Conservation (phyloP, 495 filamentous ascomycete genomes). For the Astrothelium subdiscretum region DNA sequence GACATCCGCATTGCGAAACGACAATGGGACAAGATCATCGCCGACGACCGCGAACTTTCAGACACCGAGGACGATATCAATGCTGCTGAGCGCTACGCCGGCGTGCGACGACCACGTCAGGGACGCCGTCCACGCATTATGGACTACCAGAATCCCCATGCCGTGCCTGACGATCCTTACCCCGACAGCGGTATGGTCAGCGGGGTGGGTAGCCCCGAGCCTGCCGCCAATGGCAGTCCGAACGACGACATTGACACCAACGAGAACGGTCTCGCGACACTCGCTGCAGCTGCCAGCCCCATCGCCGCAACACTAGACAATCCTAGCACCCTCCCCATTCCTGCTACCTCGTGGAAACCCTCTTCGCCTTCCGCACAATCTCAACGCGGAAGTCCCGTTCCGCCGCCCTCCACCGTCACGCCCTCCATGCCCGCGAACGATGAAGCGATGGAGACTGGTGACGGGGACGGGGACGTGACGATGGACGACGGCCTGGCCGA, state of each 20-base stretch:
- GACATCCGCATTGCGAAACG: slow-evolving; percentile 76
- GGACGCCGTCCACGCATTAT: slow-evolving; percentile 40
- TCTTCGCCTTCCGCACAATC: slow-evolving; percentile 1
- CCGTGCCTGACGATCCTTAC: slow-evolving; percentile 43
- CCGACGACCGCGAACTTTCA: slow-evolving; percentile 61
- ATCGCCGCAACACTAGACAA: slow-evolving; percentile 16
- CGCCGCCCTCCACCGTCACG: not conserved
- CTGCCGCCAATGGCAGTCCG: slow-evolving; percentile 35
- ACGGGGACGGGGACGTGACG: slow-evolving; percentile 6
- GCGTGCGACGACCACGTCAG: not conserved
- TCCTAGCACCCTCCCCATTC: not conserved
- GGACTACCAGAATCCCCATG: slow-evolving; percentile 55
- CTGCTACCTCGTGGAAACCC: not conserved
- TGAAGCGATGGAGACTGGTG: slow-evolving; percentile 55
- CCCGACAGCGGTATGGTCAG: slow-evolving; percentile 42
- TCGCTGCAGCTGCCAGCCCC: slow-evolving; percentile 24
- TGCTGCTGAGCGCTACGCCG: slow-evolving; percentile 1
- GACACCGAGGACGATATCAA: slow-evolving; percentile 31
- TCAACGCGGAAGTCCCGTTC: not conserved
- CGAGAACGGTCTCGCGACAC: slow-evolving; percentile 24
- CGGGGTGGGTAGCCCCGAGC: slow-evolving; percentile 43
- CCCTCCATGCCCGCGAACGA: slow-evolving; percentile 34
- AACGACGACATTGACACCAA: slow-evolving; percentile 38
- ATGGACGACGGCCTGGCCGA: slow-evolving; percentile 2
- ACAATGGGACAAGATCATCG: slow-evolving; percentile 66